Base-by-base conservation (phyloP, 1,284 basidiomycete genomes). In the Cerioporus squamosus region DNA sequence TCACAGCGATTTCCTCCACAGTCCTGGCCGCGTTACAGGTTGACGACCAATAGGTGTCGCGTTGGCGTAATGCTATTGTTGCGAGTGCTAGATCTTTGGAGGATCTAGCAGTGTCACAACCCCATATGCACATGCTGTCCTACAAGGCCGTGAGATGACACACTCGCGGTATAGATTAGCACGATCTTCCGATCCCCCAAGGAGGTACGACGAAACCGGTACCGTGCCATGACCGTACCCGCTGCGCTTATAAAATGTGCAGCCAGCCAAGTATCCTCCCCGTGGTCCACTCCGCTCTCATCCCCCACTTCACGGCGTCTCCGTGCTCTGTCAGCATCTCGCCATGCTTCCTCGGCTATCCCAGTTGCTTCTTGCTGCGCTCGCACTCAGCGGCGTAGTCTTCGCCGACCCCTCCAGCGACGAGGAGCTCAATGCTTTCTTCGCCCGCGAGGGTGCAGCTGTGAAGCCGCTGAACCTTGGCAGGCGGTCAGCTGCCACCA, bases 381-480 rank as follows among this genome's bases (percentile, higher is more conserved):
- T 61, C 42, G 63, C 63, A 22, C 33, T 54, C 15, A 51, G 56
- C 48, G 40, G 59, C 38, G 33, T 47, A 3, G 53, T 50, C 39
- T 49, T 24, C 22, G 59, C 59, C 2, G 22, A 47, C 3, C 60
- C 58, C 15, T 42, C 52, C 9, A 46, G 42, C 26, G 60, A 65
- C 31, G 52, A 55, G 24, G 53, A 65, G 52, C 36, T 65, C 39
- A 53, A 46, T 18, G 56, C 55, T 23, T 62, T 65, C 61, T 44
- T 62, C 44, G 61, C 63, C 39, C 53, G 60, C 36, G 59, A 60
- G 36, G 53, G 53, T 31, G 51, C 58, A n/a, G 47, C 60, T n/a
- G 53, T 60, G 22, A 49, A 38, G 44, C 62, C 66, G 24, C 40
- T 68, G 40, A 64, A 63, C 55, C 44, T 69, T 44, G 67, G 64